Evolutionary conservation across 352 stramenopile genomes (phyloP).

Genomic region (Phytophthora palmivora): DNA sequence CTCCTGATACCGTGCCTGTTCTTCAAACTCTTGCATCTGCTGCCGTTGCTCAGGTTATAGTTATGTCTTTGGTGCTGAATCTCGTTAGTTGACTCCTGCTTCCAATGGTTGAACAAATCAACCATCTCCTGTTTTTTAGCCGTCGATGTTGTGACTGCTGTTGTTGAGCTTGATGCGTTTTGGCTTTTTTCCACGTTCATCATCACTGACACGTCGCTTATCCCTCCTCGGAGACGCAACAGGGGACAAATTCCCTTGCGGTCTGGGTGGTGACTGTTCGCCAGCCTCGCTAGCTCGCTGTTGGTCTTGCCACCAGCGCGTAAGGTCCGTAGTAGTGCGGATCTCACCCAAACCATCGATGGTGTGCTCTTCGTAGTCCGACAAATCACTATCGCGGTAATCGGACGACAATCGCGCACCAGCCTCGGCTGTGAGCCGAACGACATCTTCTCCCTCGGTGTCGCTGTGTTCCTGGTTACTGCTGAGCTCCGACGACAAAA

Average conservation of each 20-base stretch:
- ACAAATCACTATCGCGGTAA: slow-evolving; percentile 43
- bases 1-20: slow-evolving; percentile 36
- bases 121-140: slow-evolving; percentile 43
- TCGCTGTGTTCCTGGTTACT: slow-evolving; percentile 34
- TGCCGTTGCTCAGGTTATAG: slow-evolving; percentile 23
- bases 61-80: slow-evolving; percentile 27
- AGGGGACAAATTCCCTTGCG: slow-evolving; percentile 21
- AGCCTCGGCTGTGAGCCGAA: slow-evolving; percentile 34
- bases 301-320: slow-evolving; percentile 54
- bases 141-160: slow-evolving; percentile 11
- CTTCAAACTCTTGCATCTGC: slow-evolving; percentile 37
- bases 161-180: slow-evolving; percentile 11
- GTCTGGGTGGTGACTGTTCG: slow-evolving; percentile 7
- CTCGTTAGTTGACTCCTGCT: slow-evolving; percentile 41
- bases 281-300: slow-evolving; percentile 21
- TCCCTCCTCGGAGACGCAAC: slow-evolving; percentile 21
- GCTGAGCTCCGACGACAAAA: slow-evolving; percentile 44
- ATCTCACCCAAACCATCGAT: slow-evolving; percentile 48
- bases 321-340: slow-evolving; percentile 53
- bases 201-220: slow-evolving; percentile 13
- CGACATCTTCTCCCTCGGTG: slow-evolving; percentile 31
- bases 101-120: slow-evolving; percentile 42
- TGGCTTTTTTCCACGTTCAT: slow-evolving; percentile 16
- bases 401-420: slow-evolving; percentile 28
- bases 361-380: slow-evolving; percentile 56